A percentile compares a stretch with the other conserved stretches of the same genome.
These are phyloP conservation scores for Solanum paucissectum DNA, from an alignment of 257 asterid genomes.

Conservation along the genomic window DNA sequence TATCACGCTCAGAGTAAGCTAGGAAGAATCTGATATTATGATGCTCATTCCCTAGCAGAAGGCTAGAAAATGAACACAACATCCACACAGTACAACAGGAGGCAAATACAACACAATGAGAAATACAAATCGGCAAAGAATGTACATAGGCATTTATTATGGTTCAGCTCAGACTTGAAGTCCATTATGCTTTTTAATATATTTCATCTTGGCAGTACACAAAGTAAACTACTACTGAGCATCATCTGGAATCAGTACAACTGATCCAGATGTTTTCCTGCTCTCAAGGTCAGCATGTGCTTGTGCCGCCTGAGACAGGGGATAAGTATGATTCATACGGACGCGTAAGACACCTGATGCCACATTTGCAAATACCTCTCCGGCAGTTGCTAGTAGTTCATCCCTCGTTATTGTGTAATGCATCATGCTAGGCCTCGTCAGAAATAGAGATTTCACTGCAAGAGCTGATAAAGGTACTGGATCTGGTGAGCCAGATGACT, in stretches of 20 bases:
- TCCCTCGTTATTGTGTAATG: constrained; percentile 54
- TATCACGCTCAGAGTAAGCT: neutral
- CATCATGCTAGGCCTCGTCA: constrained; percentile 82
- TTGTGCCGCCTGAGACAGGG: constrained; percentile 64
- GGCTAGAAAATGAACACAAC: neutral
- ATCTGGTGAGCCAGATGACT: constrained; percentile 76
- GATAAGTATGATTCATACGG: constrained; percentile 67
- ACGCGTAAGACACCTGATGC: constrained; percentile 53
- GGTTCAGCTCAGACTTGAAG: neutral
- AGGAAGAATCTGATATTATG: neutral
- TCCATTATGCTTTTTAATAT: neutral
- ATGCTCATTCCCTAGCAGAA: neutral
- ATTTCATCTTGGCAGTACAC: neutral
- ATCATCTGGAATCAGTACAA: constrained; percentile 64
- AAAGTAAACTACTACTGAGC: neutral
- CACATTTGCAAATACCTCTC: constrained; percentile 62
- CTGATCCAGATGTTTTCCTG: constrained; percentile 72
- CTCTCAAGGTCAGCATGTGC: constrained; percentile 84
- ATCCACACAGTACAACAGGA: neutral
- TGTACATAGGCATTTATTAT: neutral
- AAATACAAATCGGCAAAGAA: neutral
- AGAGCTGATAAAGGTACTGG: constrained; percentile 66
- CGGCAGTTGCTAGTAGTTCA: constrained; percentile 60
- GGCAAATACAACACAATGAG: neutral
- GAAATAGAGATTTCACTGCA: constrained; percentile 61